Evolutionary conservation across 371 early-diverging fungal genomes (phyloP).

Genomic region (Syncephalastrum sp.): DNA sequence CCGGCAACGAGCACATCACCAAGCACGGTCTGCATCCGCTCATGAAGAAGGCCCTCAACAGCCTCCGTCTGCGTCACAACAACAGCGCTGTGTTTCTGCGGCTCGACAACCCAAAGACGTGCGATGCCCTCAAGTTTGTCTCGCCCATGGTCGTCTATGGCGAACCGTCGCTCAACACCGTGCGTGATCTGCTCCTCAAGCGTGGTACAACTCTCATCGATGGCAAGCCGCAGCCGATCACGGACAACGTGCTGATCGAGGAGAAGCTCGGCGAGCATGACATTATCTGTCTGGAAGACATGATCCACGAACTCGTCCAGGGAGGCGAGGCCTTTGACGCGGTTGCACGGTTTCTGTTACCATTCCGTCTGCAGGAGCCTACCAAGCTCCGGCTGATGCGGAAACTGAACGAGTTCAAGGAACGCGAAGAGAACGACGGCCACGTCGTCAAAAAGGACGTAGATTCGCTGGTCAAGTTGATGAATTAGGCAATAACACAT

Average conservation of each 20-base stretch:
- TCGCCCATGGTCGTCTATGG: slow-evolving; percentile 96
- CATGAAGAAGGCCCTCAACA: slow-evolving; percentile 94
- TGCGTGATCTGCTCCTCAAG: slow-evolving; percentile 99
- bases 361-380: slow-evolving; percentile 97
- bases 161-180: slow-evolving; percentile 95
- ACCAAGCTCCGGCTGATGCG: neutral
- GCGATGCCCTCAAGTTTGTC: slow-evolving; percentile 94
- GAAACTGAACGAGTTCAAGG: too few relatives aligned
- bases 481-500: too few relatives aligned
- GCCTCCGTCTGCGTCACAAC: slow-evolving; percentile 95
- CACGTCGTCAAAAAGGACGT: too few relatives aligned
- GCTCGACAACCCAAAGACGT: slow-evolving; percentile 88
- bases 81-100: slow-evolving; percentile 97
- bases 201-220: slow-evolving; percentile 96
- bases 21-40: slow-evolving; percentile 83
- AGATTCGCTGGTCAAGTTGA: too few relatives aligned
- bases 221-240: slow-evolving; percentile 92
- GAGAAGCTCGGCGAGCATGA: slow-evolving; percentile 89
- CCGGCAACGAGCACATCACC: slow-evolving; percentile 81
- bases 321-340: slow-evolving; percentile 79
- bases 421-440: too few relatives aligned
- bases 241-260: slow-evolving; percentile 96
- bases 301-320: slow-evolving; percentile 86
- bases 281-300: slow-evolving; percentile 98
- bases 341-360: slow-evolving; percentile 96